Evolutionary conservation across 2,329 filamentous ascomycete genomes (phyloP).

Genomic region (Cladophialophora bantiana): DNA sequence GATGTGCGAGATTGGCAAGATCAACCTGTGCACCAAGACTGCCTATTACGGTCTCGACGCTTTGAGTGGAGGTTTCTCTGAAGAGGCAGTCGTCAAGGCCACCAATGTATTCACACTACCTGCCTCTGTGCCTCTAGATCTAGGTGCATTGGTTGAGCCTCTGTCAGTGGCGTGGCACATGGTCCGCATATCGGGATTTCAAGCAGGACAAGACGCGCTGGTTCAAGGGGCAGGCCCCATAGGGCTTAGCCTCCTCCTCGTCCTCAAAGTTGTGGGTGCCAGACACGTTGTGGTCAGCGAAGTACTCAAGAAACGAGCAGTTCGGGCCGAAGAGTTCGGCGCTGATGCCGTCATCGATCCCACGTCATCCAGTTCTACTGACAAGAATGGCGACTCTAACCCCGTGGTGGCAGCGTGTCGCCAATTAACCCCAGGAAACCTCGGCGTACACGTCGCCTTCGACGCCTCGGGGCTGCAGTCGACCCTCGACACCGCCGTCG

Average conservation of each 20-base stretch:
- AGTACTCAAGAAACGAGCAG: constrained; percentile 46
- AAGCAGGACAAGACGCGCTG: constrained; percentile 53
- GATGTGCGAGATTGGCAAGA: constrained; percentile 6
- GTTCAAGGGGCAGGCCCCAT: constrained; percentile 61
- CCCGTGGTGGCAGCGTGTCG: neutral
- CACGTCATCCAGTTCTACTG: neutral
- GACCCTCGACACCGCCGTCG: constrained; percentile 56
- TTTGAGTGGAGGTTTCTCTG: constrained; percentile 13
- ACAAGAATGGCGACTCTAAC: neutral
- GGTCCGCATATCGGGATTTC: constrained; percentile 55
- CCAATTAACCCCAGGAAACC: neutral
- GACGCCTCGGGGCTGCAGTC: constrained; percentile 61
- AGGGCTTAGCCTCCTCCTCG: constrained; percentile 58
- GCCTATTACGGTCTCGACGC: constrained; percentile 13
- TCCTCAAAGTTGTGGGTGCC: constrained; percentile 50
- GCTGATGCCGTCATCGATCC: constrained; percentile 59
- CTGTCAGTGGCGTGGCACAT: constrained; percentile 63
- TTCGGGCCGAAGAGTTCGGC: constrained; percentile 59
- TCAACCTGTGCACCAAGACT: constrained; percentile 13
- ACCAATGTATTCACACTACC: constrained; percentile 10
- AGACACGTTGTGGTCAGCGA: constrained; percentile 61
- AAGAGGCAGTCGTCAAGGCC: constrained; percentile 6
- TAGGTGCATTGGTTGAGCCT: constrained; percentile 57
- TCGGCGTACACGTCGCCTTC: constrained; percentile 58
- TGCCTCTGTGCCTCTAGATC: neutral